Conservation (phyloP, 2,329 filamentous ascomycete genomes). For the Pseudogymnoascus sp. region DNA sequence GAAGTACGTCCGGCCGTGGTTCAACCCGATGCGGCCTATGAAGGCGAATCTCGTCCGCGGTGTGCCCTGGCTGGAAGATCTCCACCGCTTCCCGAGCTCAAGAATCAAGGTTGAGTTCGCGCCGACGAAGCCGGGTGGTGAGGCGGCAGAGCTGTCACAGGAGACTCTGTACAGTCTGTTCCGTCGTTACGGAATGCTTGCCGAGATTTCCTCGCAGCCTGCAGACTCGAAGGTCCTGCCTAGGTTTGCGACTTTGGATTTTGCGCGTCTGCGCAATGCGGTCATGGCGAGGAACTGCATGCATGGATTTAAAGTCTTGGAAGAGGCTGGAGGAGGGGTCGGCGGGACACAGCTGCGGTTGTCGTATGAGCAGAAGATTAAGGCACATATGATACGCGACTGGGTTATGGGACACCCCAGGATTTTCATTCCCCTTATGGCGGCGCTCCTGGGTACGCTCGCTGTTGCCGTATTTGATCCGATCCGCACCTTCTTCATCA, state of each 20-base stretch:
- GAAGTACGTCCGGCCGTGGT: constrained; percentile 78
- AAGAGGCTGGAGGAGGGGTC: constrained; percentile 67
- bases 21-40: constrained; percentile 72
- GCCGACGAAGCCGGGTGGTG: constrained; percentile 61
- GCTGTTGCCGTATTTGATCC: constrained; percentile 91
- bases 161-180: constrained; percentile 85
- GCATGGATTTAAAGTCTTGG: constrained; percentile 71
- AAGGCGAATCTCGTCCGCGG: constrained; percentile 70
- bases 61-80: constrained; percentile 87
- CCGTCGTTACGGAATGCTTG: constrained; percentile 81
- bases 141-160: constrained; percentile 73
- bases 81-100: constrained; percentile 72
- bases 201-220: constrained; percentile 75
- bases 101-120: constrained; percentile 81
- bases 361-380: constrained; percentile 74
- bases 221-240: constrained; percentile 81
- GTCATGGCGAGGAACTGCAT: constrained; percentile 90
- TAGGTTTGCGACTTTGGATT: constrained; percentile 74
- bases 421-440: constrained; percentile 77
- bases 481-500: constrained; percentile 88
- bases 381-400: constrained; percentile 73
- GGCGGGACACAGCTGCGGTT: constrained; percentile 71
- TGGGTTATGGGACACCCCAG: constrained; percentile 83
- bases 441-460: constrained; percentile 72
- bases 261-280: constrained; percentile 64